These are phyloP conservation scores for Termitomyces bulborhizus DNA, from an alignment of 768 basidiomycete genomes.

Conservation along the genomic window DNA sequence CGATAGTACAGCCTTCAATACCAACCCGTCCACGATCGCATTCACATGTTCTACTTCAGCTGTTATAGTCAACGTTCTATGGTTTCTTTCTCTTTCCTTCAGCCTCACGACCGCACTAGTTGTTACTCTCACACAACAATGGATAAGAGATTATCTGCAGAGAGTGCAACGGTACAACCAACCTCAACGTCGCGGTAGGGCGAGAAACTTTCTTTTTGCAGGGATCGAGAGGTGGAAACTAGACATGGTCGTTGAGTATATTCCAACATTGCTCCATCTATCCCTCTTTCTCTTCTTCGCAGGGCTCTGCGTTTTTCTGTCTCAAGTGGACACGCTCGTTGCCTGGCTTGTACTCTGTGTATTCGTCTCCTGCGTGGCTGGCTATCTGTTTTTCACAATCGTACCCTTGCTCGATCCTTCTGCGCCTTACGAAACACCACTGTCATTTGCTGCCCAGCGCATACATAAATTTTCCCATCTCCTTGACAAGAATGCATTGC, in stretches of 20 bases:
- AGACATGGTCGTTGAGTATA: slow-evolving; percentile 1
- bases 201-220: background rate
- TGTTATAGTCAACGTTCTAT: slow-evolving; percentile 22
- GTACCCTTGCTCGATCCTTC: slow-evolving; percentile 3
- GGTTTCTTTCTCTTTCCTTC: slow-evolving; percentile 23
- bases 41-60: slow-evolving; percentile 14
- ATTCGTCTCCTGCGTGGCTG: background rate
- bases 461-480: background rate
- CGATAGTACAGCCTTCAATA: background rate
- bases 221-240: slow-evolving; percentile 3
- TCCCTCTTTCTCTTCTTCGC: slow-evolving; percentile 7
- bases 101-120: slow-evolving; percentile 21
- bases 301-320: slow-evolving; percentile 3
- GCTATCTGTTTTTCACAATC: background rate
- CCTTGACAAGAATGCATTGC: no score
- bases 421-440: slow-evolving; percentile 6
- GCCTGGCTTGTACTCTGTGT: background rate
- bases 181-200: slow-evolving; percentile 1
- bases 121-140: slow-evolving; percentile 16
- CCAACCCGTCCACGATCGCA: background rate
- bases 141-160: slow-evolving; percentile 1
- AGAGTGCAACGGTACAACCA: background rate
- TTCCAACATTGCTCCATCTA: slow-evolving; percentile 3
- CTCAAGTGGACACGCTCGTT: background rate
- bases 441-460: background rate